phyloP scores from a whole-genome alignment of 768 basidiomycete genomes.

The Tricholomella constricta region DNA sequence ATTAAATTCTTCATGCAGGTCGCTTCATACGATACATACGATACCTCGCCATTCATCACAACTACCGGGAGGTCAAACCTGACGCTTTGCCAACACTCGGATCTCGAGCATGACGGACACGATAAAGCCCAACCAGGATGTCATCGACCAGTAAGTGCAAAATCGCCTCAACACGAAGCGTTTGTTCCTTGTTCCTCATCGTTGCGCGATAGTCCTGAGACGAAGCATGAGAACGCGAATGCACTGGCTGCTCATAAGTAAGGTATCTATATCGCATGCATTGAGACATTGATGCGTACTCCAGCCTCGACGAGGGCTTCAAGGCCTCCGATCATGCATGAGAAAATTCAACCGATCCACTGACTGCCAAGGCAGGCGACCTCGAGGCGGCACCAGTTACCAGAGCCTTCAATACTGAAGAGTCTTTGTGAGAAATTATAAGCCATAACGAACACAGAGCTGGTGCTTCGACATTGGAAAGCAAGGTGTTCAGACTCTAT shows the following conservation, averaged over 20 bases:
- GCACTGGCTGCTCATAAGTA: neutral
- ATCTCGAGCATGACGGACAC: conserved; percentile 31
- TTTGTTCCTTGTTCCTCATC: neutral
- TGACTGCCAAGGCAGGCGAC: conserved; percentile 24
- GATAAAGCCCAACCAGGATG: conserved; percentile 11
- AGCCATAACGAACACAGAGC: conserved; percentile 19
- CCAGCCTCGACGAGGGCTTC: conserved; percentile 32
- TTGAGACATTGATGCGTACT: neutral
- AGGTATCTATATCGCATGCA: neutral
- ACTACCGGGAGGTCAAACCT: conserved; percentile 26
- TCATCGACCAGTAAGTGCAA: neutral
- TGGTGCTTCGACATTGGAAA: conserved; percentile 35
- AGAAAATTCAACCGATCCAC: conserved; percentile 33
- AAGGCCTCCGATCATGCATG: conserved; percentile 32
- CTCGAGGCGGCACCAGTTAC: conserved; percentile 25
- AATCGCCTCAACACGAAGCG: neutral
- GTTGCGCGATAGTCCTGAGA: neutral
- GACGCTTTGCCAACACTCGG: conserved; percentile 36
- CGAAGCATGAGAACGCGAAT: neutral
- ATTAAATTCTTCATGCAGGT: neutral
- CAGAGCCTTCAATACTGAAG: conserved; percentile 22
- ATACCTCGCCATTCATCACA: conserved; percentile 11
- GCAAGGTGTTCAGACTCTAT: conserved; percentile 26
- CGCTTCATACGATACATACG: no score
- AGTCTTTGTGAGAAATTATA: conserved; percentile 28